Base-by-base conservation (phyloP, 1,139 yeast genomes). In the Cylindricascospora bacillispora region DNA sequence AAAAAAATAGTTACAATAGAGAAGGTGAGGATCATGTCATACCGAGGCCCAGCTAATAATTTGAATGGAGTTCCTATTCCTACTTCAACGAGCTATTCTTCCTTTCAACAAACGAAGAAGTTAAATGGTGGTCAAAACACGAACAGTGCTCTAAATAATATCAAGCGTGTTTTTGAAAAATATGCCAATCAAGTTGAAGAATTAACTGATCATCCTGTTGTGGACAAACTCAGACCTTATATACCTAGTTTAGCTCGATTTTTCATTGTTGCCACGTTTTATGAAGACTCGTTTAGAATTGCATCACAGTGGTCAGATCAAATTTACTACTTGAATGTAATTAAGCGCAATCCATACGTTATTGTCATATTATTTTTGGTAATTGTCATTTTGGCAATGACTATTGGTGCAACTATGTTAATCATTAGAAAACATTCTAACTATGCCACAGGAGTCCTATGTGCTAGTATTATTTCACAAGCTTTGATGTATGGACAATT, bases 271-370 rank as follows among this genome's bases (percentile, higher is more conserved):
- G 95, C 94, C 31, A 89, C 98, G 1, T 89, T 86, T 53, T 72
- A 75, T 45, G 98, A 89, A 57, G 98, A 89, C 52, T 73, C 95
- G 2, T 55, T 79, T 35, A 69, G 98, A 55, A 82, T 89, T 47
- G 51, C 76, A 36, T 64, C 85, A 11, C 97, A 86, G 58, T 89
- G 97, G 97, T 57, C 67, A 20, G 94, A 85, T 49, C 98, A 89
- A 57, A 83, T 83, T 18, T 77, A 73, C 52, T 89, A 81, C 55
- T 65, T 89, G 45, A 71, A 82, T 62, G 72, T 72, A 44, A 80
- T 76, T 60, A 75, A 94, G 50, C 83, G 77, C 46, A 59, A 77
- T 38, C 93, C 93, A 59, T 68, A 72, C 44, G 73, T 81, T 67
- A 56, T 86, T 35, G 83, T 89, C n/a, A 67, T 79, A 18, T 31